Evolutionary conservation across 192 early-diverging fungal genomes (phyloP).

Genomic region (Dimargaris cristalligena): DNA sequence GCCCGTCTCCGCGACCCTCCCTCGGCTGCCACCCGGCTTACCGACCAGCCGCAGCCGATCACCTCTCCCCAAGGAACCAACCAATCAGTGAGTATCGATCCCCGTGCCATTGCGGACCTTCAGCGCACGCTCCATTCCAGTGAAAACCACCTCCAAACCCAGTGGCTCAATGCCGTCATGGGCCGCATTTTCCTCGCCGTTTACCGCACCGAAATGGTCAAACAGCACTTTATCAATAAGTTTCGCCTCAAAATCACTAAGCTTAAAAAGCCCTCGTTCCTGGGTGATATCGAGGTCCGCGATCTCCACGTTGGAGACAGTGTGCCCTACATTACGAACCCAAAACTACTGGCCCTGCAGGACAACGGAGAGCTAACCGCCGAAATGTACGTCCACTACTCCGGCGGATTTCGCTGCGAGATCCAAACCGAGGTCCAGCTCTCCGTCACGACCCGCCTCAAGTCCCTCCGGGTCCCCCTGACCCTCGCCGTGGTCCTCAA

Average conservation of each 20-base stretch:
- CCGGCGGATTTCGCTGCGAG: slow-evolving; percentile 56
- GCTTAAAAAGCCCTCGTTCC: slow-evolving; percentile 42
- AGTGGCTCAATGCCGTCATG: slow-evolving; percentile 75
- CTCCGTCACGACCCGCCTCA: slow-evolving; percentile 32
- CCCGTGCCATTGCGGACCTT: slow-evolving; percentile 19
- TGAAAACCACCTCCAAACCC: slow-evolving; percentile 29
- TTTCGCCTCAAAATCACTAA: slow-evolving; percentile 41
- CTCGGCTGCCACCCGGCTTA: background rate
- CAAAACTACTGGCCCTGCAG: slow-evolving; percentile 51
- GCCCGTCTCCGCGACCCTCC: slow-evolving; percentile 23
- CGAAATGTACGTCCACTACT: slow-evolving; percentile 63
- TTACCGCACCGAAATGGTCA: slow-evolving; percentile 41
- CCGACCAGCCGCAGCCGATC: background rate
- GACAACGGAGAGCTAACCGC: slow-evolving; percentile 51
- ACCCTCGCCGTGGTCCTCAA: slow-evolving; percentile 59
- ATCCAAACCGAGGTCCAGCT: slow-evolving; percentile 47
- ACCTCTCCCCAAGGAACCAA: background rate
- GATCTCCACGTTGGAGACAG: slow-evolving; percentile 62
- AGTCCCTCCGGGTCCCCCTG: slow-evolving; percentile 54
- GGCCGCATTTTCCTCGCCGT: slow-evolving; percentile 63
- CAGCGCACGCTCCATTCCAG: slow-evolving; percentile 31
- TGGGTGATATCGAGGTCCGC: slow-evolving; percentile 64
- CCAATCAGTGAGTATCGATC: slow-evolving; percentile 15
- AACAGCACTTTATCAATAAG: slow-evolving; percentile 45
- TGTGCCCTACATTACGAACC: slow-evolving; percentile 58